Base-by-base conservation (phyloP, 495 filamentous ascomycete genomes). In the Evansstolkia leycettana region DNA sequence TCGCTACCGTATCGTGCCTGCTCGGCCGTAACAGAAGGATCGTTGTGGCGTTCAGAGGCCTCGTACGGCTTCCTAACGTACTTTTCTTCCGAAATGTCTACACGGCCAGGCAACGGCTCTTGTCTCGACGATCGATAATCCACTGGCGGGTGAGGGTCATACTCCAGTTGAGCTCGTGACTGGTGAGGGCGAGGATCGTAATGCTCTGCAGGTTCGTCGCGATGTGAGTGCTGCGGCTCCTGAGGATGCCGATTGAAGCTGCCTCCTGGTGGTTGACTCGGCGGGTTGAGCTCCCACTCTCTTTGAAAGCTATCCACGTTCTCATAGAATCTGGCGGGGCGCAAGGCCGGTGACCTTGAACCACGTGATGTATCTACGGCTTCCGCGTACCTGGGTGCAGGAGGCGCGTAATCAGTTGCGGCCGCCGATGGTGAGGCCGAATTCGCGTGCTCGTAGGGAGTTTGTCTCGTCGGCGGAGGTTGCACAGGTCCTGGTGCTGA, bases 241-340 rank as follows among this genome's bases (percentile, higher is more conserved):
- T 57, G 51, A 1, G 46, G 41, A 7, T 39, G 40, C 27, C 43
- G 44, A 37, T 44, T 46, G 15, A 46, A 19, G 32, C 13, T 33
- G 24, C 33, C 39, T 2, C 36, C 31, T 15, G 43, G 38, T 17
- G 43, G 42, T 25, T 49, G 45, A 19, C 39, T 36, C 11, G 42
- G 49, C 23, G 42, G 40, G 2, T 50, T 31, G 9, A 34, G 23
- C 16, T 51, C 47, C 52, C 55, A 59, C 38, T 59, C 55, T 12
- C 47, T 42, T 2, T 52, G 45, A 14, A 57, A 48, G 36, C 47
- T 38, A 34, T 57, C 53, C 8, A 46, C 43, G 14, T 42, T 40
- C 15, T 61, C 58, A 31, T 65, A 58, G 18, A 36, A 34, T 39
- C 48, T 44, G 32, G 33, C 33, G 11, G 50, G 46, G 12, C 40